Evolutionary conservation across 2,329 filamentous ascomycete species (phyloP).

Genomic region (Gaeumannomyces sp.): DNA sequence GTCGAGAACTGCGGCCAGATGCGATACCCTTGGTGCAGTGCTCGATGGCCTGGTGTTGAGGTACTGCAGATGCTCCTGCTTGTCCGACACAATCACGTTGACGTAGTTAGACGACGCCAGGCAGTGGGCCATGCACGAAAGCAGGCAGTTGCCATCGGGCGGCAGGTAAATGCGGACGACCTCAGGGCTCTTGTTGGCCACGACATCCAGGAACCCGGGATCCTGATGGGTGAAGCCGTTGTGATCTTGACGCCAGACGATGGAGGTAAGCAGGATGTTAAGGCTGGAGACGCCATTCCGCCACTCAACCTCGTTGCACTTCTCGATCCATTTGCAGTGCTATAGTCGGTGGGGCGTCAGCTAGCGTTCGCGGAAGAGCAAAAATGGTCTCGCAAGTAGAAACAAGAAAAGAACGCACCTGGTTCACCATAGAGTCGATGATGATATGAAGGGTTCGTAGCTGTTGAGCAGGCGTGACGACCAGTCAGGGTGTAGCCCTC

Average conservation of each 20-base stretch:
- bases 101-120: slow-evolving; percentile 70
- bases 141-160: slow-evolving; percentile 71
- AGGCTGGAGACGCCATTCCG: slow-evolving; percentile 66
- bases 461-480: slow-evolving; percentile 69
- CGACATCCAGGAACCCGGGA: slow-evolving; percentile 72
- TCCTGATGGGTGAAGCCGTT: slow-evolving; percentile 81
- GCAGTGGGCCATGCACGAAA: slow-evolving; percentile 72
- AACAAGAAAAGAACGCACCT: slow-evolving; percentile 24
- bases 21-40: slow-evolving; percentile 73
- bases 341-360: neutral
- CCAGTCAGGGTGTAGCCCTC: slow-evolving; percentile 73
- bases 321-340: slow-evolving; percentile 82
- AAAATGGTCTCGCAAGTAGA: too few relatives aligned
- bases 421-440: slow-evolving; percentile 81
- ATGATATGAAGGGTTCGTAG: slow-evolving; percentile 77
- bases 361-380: neutral
- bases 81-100: slow-evolving; percentile 74
- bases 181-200: slow-evolving; percentile 74
- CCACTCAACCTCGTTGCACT: slow-evolving; percentile 75
- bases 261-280: slow-evolving; percentile 72
- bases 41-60: slow-evolving; percentile 60
- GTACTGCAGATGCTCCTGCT: slow-evolving; percentile 72
- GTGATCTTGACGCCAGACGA: slow-evolving; percentile 78
- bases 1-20: slow-evolving; percentile 76
- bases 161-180: slow-evolving; percentile 77